Base-by-base conservation (phyloP, 1,284 basidiomycete genomes). In the Megacollybia platyphylla region DNA sequence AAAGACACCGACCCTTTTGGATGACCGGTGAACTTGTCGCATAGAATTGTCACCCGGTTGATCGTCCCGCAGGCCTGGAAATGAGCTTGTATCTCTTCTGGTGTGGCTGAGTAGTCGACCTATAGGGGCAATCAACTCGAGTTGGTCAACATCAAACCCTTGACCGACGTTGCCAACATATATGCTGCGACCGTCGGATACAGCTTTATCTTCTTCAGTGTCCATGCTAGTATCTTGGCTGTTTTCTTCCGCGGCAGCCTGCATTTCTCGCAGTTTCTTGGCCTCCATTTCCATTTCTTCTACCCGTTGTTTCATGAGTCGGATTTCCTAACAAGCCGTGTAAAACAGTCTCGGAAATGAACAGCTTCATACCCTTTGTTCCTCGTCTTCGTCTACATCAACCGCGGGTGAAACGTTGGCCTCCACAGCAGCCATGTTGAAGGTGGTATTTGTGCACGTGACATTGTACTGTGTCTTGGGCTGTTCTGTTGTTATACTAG, bases 1-100 rank as follows among this genome's bases (percentile, higher is more conserved):
- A 20, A 20, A 4, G n/a, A 36, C 6, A 65, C 79, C 48, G 52
- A 93, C 89, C 94, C 96, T 79, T 97, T 98, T 34, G 96, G 94
- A 69, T 97, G 94, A 36, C 96, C 96, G 11, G 94, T 97, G 62
- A 97, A 98, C 68, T 98, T 98, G 73, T 99, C 96, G 63, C 96
- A 98, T 20, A 98, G 77, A 56, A 99, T 99, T 0, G 96, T 99
- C 40, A 99, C 92, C 53, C 96, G 80, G 67, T 99, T 98, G 63
- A 99, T 98, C 15, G 88, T 93, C 5, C 96, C 96, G 58, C 93
- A 97, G 20, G 92, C 83, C 58, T 92, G 87, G 68, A 99, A 99
- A 62, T 98, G 96, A 36, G 76, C 81, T 65, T 98, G 96, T 45
- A 99, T 92, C 61, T 99, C 96, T 64, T 98, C 96, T 10, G 96